These are phyloP conservation scores for Diplodia sapinea DNA, from an alignment of 2,329 filamentous ascomycete species.

Conservation along the genomic window DNA sequence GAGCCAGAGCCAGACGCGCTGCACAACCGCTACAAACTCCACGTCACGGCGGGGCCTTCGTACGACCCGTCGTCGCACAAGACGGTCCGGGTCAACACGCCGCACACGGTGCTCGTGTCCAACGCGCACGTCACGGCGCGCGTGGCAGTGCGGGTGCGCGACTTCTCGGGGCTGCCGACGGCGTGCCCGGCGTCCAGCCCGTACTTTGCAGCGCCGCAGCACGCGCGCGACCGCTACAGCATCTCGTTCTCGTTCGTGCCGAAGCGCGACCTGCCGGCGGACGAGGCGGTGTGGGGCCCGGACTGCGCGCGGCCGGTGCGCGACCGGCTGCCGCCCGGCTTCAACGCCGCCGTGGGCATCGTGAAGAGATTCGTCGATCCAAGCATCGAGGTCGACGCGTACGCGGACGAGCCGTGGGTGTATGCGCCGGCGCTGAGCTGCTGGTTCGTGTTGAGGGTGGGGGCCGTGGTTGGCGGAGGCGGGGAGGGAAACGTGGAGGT, in stretches of 20 bases:
- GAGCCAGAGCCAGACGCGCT: conserved; percentile 4
- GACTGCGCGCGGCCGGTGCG: conserved; percentile 47
- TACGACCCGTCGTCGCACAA: conserved; percentile 43
- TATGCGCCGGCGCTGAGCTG: conserved; percentile 47
- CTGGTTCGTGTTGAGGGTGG: conserved; percentile 44
- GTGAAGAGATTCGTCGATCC: conserved; percentile 46
- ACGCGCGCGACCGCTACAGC: conserved; percentile 45
- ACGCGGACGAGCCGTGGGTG: conserved; percentile 46
- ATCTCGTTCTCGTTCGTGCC: conserved; percentile 48
- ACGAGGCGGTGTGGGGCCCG: conserved; percentile 45
- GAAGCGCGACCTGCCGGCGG: conserved; percentile 41
- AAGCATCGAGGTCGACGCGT: conserved; percentile 46
- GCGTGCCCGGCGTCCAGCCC: conserved; percentile 38
- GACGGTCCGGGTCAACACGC: conserved; percentile 43
- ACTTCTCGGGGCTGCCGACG: conserved; percentile 40
- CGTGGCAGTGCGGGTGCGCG: conserved; percentile 45
- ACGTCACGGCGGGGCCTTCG: conserved; percentile 46
- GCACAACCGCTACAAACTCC: conserved; percentile 44
- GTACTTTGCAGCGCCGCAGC: conserved; percentile 44
- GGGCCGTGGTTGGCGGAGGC: conserved; percentile 19
- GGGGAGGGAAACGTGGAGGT: not conserved
- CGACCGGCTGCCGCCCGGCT: conserved; percentile 47
- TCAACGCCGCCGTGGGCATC: conserved; percentile 46
- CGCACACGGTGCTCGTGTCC: conserved; percentile 37
- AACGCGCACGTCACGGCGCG: conserved; percentile 42